A percentile compares a stretch with the other conserved stretches of the same genome.
Conservation (phyloP, 805 yeast genomes). For the Brettanomyces anomalus region DNA sequence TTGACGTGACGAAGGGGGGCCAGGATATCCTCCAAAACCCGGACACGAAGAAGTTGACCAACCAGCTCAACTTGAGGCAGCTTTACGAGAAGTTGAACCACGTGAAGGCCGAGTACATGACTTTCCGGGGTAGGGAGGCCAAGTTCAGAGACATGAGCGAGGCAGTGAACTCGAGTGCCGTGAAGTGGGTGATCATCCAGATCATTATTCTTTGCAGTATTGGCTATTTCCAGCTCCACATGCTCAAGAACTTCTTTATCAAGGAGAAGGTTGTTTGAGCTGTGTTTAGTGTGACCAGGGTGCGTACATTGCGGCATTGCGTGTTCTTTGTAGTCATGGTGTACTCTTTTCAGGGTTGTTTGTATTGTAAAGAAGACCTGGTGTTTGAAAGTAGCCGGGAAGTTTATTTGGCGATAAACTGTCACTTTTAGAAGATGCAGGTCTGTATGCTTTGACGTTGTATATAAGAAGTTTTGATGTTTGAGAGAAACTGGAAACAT, state of each 20-base stretch:
- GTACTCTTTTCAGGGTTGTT: too few relatives aligned
- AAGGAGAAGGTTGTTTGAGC: constrained; percentile 72
- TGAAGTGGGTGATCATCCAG: constrained; percentile 69
- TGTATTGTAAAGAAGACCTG: too few relatives aligned
- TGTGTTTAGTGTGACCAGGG: background rate
- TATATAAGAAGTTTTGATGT: too few relatives aligned
- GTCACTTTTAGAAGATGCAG: too few relatives aligned
- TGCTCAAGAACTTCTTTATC: constrained; percentile 72
- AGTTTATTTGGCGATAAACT: too few relatives aligned
- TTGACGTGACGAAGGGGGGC: constrained; percentile 64
- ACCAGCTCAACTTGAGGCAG: background rate
- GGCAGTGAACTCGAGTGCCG: constrained; percentile 61
- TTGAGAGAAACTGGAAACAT: too few relatives aligned
- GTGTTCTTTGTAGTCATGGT: too few relatives aligned
- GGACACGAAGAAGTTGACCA: background rate
- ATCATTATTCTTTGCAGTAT: constrained; percentile 55
- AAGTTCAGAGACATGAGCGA: constrained; percentile 72
- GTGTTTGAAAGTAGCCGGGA: too few relatives aligned
- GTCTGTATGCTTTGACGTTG: too few relatives aligned
- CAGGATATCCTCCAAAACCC: constrained; percentile 42
- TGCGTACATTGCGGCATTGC: too few relatives aligned
- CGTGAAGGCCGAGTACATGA: constrained; percentile 56
- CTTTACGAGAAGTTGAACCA: constrained; percentile 42
- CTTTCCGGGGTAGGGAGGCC: constrained; percentile 62
- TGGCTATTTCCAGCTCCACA: constrained; percentile 69